Percentiles rank a stretch among this genome's conserved stretches.
Conservation (phyloP, 768 basidiomycete species). For the Dioszegia aurantiaca region DNA sequence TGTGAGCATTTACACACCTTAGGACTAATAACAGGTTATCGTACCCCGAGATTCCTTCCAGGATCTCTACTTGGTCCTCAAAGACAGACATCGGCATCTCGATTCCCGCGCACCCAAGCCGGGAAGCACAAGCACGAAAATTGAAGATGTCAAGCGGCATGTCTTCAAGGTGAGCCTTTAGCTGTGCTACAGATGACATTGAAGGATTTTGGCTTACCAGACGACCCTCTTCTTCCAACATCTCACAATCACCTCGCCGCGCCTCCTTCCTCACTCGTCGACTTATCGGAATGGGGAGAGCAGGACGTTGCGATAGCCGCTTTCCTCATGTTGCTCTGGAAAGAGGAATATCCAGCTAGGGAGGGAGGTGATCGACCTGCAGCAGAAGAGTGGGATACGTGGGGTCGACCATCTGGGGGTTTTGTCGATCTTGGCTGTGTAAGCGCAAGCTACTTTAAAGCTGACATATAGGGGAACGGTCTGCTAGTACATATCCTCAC, state of each 20-base stretch:
- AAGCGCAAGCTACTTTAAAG: conserved; percentile 21
- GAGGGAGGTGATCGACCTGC: conserved; percentile 25
- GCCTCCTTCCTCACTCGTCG: conserved; percentile 10
- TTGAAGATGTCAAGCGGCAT: conserved; percentile 51
- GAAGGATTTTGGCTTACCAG: conserved; percentile 20
- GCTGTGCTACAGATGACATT: neutral
- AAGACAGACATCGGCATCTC: conserved; percentile 76
- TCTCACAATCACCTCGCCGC: neutral
- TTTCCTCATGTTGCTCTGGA: conserved; percentile 89
- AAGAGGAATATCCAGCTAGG: conserved; percentile 59
- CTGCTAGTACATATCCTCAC: conserved; percentile 82
- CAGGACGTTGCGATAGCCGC: conserved; percentile 94
- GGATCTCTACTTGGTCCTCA: conserved; percentile 81
- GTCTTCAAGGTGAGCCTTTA: conserved; percentile 46
- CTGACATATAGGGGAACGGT: conserved; percentile 71
- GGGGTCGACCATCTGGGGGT: conserved; percentile 77
- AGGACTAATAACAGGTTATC: conserved; percentile 54
- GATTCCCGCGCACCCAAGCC: conserved; percentile 44
- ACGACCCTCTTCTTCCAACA: conserved; percentile 18
- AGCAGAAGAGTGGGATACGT: conserved; percentile 61
- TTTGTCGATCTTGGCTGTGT: conserved; percentile 84
- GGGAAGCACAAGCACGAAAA: conserved; percentile 23
- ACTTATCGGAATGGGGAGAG: conserved; percentile 35
- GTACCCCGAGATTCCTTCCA: conserved; percentile 76
- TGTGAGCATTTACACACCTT: conserved; percentile 34